Evolutionary conservation across 352 stramenopile genomes (phyloP).

Genomic region (Aphanomyces astaci): DNA sequence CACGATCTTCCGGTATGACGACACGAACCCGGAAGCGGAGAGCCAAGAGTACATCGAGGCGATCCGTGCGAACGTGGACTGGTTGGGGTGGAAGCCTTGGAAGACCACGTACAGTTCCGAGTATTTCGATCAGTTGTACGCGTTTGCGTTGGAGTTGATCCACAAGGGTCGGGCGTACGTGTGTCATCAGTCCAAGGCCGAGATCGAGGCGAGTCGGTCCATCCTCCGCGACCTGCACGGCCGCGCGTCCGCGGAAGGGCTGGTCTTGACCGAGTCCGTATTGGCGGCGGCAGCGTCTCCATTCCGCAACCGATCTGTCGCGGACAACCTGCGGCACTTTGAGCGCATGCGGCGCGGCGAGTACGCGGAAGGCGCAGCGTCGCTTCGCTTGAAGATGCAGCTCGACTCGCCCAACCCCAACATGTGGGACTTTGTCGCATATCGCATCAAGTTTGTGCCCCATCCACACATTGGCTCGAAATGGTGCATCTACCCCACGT

Average conservation of each 20-base stretch:
- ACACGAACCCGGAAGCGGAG: conserved; percentile 99
- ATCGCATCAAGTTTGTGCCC: conserved; percentile 97
- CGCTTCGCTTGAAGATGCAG: conserved; percentile 98
- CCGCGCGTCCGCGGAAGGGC: conserved; percentile 6
- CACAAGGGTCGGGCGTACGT: conserved; percentile 95
- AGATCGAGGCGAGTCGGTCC: conserved; percentile 70
- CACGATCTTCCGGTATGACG: conserved; percentile 96
- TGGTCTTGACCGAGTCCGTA: conserved; percentile 36
- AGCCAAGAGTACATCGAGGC: conserved; percentile 98
- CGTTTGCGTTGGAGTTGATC: conserved; percentile 94
- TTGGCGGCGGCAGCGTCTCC: conserved; percentile 71
- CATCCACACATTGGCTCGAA: conserved; percentile 96
- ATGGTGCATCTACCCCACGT: conserved; percentile 99
- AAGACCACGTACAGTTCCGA: conserved; percentile 96
- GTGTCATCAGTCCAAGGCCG: conserved; percentile 79
- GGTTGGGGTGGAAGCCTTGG: conserved; percentile 93
- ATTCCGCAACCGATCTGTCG: conserved; percentile 86
- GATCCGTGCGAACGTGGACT: conserved; percentile 92
- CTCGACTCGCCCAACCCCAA: conserved; percentile 97
- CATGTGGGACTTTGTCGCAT: conserved; percentile 97
- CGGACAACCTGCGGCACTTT: conserved; percentile 95
- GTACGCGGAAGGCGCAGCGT: conserved; percentile 84
- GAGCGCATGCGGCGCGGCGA: conserved; percentile 94
- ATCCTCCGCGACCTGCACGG: conserved; percentile 70
- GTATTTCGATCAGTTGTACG: conserved; percentile 97